Percentiles rank a stretch among this genome's conserved stretches.
Evolutionary conservation across 306 rosid genomes (phyloP).

Genomic region (Cucurbita maxima): DNA sequence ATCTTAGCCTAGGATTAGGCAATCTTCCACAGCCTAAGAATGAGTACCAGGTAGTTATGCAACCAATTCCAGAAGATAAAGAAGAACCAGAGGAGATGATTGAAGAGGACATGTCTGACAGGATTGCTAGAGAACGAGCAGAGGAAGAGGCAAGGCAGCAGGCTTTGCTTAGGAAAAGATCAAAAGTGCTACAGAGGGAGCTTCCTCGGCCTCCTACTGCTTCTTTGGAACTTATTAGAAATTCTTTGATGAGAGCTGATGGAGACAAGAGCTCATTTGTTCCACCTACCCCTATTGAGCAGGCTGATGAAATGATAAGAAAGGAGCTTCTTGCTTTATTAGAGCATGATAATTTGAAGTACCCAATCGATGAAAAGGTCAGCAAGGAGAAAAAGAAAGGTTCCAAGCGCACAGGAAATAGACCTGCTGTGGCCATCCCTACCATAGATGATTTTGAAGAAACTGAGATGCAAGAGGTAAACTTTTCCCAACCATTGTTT

Average conservation of each 20-base stretch:
- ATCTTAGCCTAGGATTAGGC: conserved; percentile 58
- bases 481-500: neutral
- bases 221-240: conserved; percentile 60
- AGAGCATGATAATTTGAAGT: conserved; percentile 86
- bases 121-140: conserved; percentile 77
- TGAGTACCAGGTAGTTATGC: conserved; percentile 78
- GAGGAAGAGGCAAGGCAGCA: conserved; percentile 78
- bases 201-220: conserved; percentile 90
- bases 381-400: conserved; percentile 68
- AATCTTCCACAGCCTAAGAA: conserved; percentile 69
- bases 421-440: conserved; percentile 31
- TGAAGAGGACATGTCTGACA: conserved; percentile 94
- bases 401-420: conserved; percentile 37
- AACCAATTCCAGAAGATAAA: conserved; percentile 62
- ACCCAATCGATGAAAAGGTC: conserved; percentile 51
- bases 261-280: conserved; percentile 94
- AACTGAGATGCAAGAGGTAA: conserved; percentile 57
- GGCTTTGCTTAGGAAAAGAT: conserved; percentile 79
- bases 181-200: conserved; percentile 87
- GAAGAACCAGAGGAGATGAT: conserved; percentile 69
- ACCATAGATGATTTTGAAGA: conserved; percentile 67
- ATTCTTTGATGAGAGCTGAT: conserved; percentile 69
- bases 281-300: conserved; percentile 82
- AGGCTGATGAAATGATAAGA: conserved; percentile 70
- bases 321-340: conserved; percentile 58